These are phyloP conservation scores for Ophioceras dolichostomum DNA, from an alignment of 2,329 filamentous ascomycete species.

Conservation along the genomic window DNA sequence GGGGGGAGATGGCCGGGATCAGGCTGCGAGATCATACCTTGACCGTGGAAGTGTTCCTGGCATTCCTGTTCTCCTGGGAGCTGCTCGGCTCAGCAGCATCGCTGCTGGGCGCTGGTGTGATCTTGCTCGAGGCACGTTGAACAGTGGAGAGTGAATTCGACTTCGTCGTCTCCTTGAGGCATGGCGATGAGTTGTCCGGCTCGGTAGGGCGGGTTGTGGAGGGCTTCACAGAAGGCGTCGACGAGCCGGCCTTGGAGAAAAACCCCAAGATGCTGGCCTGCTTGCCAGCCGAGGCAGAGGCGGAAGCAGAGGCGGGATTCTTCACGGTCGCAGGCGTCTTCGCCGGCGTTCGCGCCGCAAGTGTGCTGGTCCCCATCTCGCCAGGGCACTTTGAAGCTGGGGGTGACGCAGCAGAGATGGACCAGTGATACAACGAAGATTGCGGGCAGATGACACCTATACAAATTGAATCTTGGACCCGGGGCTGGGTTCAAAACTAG, in stretches of 20 bases:
- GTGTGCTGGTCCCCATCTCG: slow-evolving; percentile 15
- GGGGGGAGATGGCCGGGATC: too few species aligned
- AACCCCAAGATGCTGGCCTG: slow-evolving; percentile 70
- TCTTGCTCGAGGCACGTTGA: slow-evolving; percentile 25
- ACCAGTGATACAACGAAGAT: too few species aligned
- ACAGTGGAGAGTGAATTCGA: slow-evolving; percentile 27
- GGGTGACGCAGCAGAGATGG: too few species aligned
- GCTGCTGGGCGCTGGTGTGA: slow-evolving; percentile 72
- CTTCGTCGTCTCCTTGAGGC: slow-evolving; percentile 34
- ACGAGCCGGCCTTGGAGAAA: slow-evolving; percentile 49
- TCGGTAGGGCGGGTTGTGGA: slow-evolving; percentile 13
- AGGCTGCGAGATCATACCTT: too few species aligned
- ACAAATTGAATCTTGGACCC: too few species aligned
- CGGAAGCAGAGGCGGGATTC: slow-evolving; percentile 30
- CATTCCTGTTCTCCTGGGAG: slow-evolving; percentile 52
- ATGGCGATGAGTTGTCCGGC: slow-evolving; percentile 19
- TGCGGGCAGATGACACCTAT: too few species aligned
- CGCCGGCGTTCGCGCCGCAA: slow-evolving; percentile 21
- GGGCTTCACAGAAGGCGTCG: slow-evolving; percentile 13
- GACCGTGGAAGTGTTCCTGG: slow-evolving; percentile 28
- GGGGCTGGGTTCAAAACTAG: too few species aligned
- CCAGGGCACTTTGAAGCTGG: too few species aligned
- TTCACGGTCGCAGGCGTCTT: slow-evolving; percentile 19
- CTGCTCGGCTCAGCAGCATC: slow-evolving; percentile 56
- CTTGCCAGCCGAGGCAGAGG: slow-evolving; percentile 35